Percentiles rank a stretch among this genome's conserved stretches.
These are phyloP conservation scores for Sphaerostilbella broomeana DNA, from an alignment of 2,329 filamentous ascomycete species.

Conservation along the genomic window DNA sequence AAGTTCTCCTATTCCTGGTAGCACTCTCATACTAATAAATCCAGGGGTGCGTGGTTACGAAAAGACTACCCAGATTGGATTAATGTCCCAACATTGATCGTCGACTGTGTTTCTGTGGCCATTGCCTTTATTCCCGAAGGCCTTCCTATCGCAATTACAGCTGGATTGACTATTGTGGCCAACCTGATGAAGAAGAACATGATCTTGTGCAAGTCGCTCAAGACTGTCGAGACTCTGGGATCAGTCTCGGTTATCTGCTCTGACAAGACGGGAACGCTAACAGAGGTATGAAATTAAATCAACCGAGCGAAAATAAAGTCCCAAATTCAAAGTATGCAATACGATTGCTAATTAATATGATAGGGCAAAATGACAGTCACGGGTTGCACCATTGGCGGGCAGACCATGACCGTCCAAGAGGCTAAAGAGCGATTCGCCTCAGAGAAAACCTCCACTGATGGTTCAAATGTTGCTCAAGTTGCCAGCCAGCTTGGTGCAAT, in stretches of 20 bases:
- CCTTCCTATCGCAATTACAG: constrained; percentile 62
- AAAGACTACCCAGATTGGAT: constrained; percentile 64
- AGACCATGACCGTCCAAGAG: constrained; percentile 43
- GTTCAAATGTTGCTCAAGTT: background rate
- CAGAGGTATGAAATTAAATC: constrained; percentile 33
- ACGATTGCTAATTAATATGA: constrained; percentile 13
- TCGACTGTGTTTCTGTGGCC: constrained; percentile 64
- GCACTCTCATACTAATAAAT: background rate
- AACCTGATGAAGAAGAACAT: constrained; percentile 72
- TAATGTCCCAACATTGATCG: constrained; percentile 63
- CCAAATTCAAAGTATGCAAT: too few species aligned
- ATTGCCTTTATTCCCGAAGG: constrained; percentile 68
- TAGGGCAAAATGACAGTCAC: constrained; percentile 69
- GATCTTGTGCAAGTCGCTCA: constrained; percentile 72
- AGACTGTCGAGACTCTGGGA: constrained; percentile 70
- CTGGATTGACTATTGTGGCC: constrained; percentile 67
- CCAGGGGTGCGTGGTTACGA: constrained; percentile 63
- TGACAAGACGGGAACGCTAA: constrained; percentile 70
- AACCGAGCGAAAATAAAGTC: background rate
- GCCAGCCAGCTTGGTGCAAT: constrained; percentile 55
- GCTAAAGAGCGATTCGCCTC: constrained; percentile 36
- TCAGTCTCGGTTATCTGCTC: constrained; percentile 68
- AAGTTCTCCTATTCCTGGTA: constrained; percentile 17
- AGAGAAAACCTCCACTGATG: constrained; percentile 15
- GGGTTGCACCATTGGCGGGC: constrained; percentile 53